phyloP scores from a whole-genome alignment of 345 rosid genomes.

The Syzygium aqueum region DNA sequence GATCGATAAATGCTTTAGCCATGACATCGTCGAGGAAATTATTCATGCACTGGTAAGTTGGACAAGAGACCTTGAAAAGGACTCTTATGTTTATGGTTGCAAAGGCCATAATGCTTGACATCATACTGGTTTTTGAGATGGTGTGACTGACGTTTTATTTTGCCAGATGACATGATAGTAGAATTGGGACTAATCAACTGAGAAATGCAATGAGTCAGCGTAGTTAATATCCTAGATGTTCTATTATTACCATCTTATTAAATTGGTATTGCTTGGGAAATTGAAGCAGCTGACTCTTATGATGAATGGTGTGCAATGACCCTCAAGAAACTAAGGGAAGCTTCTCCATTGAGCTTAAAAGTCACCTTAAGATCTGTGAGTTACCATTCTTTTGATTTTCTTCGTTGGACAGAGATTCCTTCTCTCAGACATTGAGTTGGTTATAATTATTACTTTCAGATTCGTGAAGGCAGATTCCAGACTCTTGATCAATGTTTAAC shows the following conservation, averaged over 20 bases:
- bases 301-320: conserved; percentile 51
- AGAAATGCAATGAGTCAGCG: not conserved
- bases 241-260: not conserved
- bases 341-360: conserved; percentile 91
- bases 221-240: not conserved
- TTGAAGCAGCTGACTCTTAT: not conserved
- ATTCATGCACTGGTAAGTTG: conserved; percentile 62
- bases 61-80: not conserved
- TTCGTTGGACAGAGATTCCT: not conserved
- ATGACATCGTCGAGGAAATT: conserved; percentile 85
- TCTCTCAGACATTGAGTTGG: not conserved
- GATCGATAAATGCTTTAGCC: conserved; percentile 73
- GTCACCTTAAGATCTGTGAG: conserved; percentile 75
- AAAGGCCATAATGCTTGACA: not conserved
- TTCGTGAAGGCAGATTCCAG: conserved; percentile 86
- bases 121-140: not conserved
- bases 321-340: conserved; percentile 45
- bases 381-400: not conserved
- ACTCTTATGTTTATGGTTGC: not conserved
- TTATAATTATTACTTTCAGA: conserved; percentile 20
- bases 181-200: not conserved
- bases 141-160: not conserved
- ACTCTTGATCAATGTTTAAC: conserved; percentile 77
- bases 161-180: not conserved
- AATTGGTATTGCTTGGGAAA: not conserved